phyloP scores from a whole-genome alignment of 495 filamentous ascomycete species.

The Elasticomyces elasticus region DNA sequence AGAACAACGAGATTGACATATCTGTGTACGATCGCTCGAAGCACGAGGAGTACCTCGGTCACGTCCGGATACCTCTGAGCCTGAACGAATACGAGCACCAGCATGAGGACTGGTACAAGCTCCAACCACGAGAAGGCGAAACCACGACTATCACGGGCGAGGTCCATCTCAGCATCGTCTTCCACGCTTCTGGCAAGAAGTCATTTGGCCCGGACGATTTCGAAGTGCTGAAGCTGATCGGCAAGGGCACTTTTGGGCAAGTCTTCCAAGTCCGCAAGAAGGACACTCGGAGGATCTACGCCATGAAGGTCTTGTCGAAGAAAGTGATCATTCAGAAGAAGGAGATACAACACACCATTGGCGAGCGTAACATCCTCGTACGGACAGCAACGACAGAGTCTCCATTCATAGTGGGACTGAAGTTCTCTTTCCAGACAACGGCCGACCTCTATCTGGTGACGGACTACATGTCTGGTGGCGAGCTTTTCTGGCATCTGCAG shows the following conservation, averaged over 20 bases:
- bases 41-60: slow-evolving; percentile 83
- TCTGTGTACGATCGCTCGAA: slow-evolving; percentile 84
- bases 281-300: slow-evolving; percentile 90
- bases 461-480: slow-evolving; percentile 99
- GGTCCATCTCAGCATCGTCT: slow-evolving; percentile 74
- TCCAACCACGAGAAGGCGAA: slow-evolving; percentile 56
- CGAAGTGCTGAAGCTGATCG: slow-evolving; percentile 88
- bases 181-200: slow-evolving; percentile 81
- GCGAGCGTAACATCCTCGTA: slow-evolving; percentile 93
- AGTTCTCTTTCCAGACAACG: slow-evolving; percentile 97
- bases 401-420: slow-evolving; percentile 94
- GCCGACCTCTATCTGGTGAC: slow-evolving; percentile 95
- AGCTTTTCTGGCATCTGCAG: slow-evolving; percentile 97
- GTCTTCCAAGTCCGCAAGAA: slow-evolving; percentile 99
- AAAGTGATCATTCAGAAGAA: slow-evolving; percentile 99
- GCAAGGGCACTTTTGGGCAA: slow-evolving; percentile 97
- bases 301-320: slow-evolving; percentile 98
- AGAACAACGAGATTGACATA: slow-evolving; percentile 82
- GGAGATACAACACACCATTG: slow-evolving; percentile 92
- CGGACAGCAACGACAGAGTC: slow-evolving; percentile 92
- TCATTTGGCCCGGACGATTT: slow-evolving; percentile 97
- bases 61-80: slow-evolving; percentile 59
- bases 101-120: slow-evolving; percentile 75
- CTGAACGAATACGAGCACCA: slow-evolving; percentile 51
- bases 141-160: slow-evolving; percentile 76